Evolutionary conservation across 176 grass and related monocot genomes (phyloP).

Genomic region (Elaeis guineensis): DNA sequence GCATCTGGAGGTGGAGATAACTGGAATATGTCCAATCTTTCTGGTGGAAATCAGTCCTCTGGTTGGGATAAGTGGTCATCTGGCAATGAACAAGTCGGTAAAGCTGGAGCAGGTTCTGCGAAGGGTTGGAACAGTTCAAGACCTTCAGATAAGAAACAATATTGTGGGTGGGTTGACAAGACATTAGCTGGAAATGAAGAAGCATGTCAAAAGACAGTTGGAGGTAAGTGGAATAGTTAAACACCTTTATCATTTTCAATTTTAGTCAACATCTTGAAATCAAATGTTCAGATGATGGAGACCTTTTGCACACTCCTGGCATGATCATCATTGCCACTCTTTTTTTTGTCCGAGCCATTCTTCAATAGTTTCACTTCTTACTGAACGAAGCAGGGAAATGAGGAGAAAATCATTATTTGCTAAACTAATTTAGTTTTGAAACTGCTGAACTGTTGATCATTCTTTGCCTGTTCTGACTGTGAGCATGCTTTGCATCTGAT

Average conservation of each 20-base stretch:
- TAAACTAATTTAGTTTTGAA: background rate
- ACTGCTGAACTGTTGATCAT: conserved; percentile 22
- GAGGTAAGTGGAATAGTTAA: background rate
- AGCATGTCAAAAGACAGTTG: background rate
- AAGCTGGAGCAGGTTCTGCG: no score
- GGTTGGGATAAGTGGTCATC: conserved; percentile 28
- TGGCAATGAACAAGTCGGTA: no score
- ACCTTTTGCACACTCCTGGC: no score
- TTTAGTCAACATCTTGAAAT: no score
- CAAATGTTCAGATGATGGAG: no score
- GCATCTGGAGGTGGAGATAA: conserved; percentile 17
- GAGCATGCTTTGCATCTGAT: conserved; percentile 7
- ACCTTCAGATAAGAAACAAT: conserved; percentile 16
- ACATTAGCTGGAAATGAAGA: conserved; percentile 8
- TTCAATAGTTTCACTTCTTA: no score
- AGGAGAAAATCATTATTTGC: no score
- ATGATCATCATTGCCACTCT: no score
- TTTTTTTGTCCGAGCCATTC: no score
- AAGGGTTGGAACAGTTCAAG: conserved; percentile 22
- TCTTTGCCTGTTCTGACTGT: background rate
- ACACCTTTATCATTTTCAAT: no score
- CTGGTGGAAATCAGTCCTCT: conserved; percentile 15
- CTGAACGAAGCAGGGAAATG: no score
- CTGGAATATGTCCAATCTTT: conserved; percentile 20
- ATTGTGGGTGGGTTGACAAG: conserved; percentile 24